Base-by-base conservation (phyloP, 805 yeast genomes). In the Myxozyma udenii region DNA sequence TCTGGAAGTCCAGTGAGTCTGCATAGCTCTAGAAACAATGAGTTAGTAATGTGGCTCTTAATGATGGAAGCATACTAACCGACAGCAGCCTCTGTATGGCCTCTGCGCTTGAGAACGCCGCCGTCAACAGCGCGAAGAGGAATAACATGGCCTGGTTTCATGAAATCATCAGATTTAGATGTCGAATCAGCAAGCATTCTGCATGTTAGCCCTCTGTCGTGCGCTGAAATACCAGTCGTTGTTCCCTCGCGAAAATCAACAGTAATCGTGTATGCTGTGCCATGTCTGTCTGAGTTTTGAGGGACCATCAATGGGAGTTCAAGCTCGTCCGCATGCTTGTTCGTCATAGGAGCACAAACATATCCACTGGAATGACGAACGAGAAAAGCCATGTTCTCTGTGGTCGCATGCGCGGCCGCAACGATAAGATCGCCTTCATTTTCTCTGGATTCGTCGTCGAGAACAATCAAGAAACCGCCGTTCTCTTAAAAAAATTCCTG, bases 31-130 rank as follows among this genome's bases (percentile, higher is more conserved):
- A 38, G 7, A n/a, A n/a, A n/a, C 4, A 9, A 45, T 4, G n/a
- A 24, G 33, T 19, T 14, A 41, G 35, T 28, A 4, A n/a, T 32
- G 9, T 12, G 14, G 11, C 18, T 12, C 26, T 11, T 19, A 36
- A n/a, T 14, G 21, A 38, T 21, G 30, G 14, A 46, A 36, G 12
- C 26, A 25, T 12, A 44, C 57, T 11, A 22, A 50, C 55, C 54
- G 25, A 93, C 95, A 24, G 88, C 89, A 16, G 98, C 98, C 72
- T 93, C 99, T 9, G 99, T 93, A 68, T 93, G 99, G 14, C 99
- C 99, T 51, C 86, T 75, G 74, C 99, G 85, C 44, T 73, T 71
- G 50, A 81, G 73, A 51, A 93, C 80, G 46, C 95, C 83, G 0
- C 96, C 95, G 22, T 85, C 85, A 19, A 77, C 85, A 2, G 98